Evolutionary conservation across 2,329 filamentous ascomycete species (phyloP).

Genomic region (Monosporascus sp.): DNA sequence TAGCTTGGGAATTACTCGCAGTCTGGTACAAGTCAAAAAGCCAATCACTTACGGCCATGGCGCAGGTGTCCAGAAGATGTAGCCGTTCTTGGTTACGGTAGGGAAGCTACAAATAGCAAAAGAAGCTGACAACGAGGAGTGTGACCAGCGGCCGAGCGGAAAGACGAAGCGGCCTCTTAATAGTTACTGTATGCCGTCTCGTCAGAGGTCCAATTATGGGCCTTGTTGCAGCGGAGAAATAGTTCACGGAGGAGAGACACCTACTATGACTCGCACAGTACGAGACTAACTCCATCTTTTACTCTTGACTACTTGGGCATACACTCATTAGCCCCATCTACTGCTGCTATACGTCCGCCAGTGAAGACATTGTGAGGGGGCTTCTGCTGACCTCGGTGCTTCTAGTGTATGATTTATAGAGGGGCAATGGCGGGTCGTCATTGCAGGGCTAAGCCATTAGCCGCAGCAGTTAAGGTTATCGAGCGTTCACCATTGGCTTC

Average conservation of each 20-base stretch:
- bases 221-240: no score
- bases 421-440: not conserved
- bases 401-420: not conserved
- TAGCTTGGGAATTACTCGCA: not conserved
- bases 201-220: no score
- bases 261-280: no score
- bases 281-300: no score
- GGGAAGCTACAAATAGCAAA: not conserved
- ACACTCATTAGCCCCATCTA: no score
- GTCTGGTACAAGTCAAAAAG: not conserved
- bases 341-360: no score
- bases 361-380: no score
- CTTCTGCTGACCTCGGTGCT: no score
- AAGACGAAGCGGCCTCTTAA: no score
- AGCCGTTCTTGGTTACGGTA: not conserved
- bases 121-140: not conserved
- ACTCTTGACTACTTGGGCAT: no score
- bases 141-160: not conserved
- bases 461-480: not conserved
- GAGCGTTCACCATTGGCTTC: not conserved
- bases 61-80: not conserved
- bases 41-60: conserved; percentile 1
- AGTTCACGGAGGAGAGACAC: no score
- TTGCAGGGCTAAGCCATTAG: not conserved
- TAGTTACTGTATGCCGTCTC: no score